Evolutionary conservation across 352 stramenopile species (phyloP).

Genomic region (Phytophthora idaei): DNA sequence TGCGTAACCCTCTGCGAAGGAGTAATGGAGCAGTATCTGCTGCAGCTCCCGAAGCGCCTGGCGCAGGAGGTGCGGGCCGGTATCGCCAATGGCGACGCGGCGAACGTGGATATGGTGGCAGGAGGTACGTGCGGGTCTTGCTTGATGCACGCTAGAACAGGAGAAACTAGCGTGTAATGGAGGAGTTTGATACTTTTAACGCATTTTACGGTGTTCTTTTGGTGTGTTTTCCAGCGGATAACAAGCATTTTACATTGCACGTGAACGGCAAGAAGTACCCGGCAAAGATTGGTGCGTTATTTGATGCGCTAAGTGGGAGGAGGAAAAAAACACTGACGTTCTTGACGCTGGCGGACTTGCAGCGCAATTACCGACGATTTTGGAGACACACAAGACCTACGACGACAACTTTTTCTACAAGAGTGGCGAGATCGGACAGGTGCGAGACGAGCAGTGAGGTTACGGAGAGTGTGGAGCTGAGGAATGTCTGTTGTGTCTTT

Average conservation of each 20-base stretch:
- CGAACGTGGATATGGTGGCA: conserved; percentile 80
- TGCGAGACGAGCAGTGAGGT: conserved; percentile 10
- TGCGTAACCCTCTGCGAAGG: neutral
- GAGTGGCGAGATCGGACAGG: conserved; percentile 86
- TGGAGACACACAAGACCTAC: conserved; percentile 91
- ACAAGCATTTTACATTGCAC: conserved; percentile 84
- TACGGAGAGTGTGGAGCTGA: neutral
- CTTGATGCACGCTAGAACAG: neutral
- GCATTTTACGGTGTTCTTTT: conserved; percentile 1
- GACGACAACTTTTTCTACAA: conserved; percentile 92
- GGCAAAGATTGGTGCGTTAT: conserved; percentile 75
- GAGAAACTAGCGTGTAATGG: conserved; percentile 8
- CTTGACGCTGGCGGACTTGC: conserved; percentile 4
- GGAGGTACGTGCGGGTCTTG: conserved; percentile 40
- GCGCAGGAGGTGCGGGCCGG: conserved; percentile 71
- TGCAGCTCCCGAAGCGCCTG: conserved; percentile 85
- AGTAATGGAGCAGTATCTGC: conserved; percentile 87
- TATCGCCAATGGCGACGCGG: conserved; percentile 63
- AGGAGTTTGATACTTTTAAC: conserved; percentile 1
- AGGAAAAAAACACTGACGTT: neutral
- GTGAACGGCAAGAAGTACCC: conserved; percentile 81
- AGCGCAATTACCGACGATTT: conserved; percentile 86
- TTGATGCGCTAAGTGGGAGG: conserved; percentile 23
- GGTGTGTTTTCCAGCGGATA: conserved; percentile 61
- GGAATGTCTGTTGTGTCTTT: neutral